phyloP scores from a whole-genome alignment of 164 flowering plant genomes.

The Annona squamosa region DNA sequence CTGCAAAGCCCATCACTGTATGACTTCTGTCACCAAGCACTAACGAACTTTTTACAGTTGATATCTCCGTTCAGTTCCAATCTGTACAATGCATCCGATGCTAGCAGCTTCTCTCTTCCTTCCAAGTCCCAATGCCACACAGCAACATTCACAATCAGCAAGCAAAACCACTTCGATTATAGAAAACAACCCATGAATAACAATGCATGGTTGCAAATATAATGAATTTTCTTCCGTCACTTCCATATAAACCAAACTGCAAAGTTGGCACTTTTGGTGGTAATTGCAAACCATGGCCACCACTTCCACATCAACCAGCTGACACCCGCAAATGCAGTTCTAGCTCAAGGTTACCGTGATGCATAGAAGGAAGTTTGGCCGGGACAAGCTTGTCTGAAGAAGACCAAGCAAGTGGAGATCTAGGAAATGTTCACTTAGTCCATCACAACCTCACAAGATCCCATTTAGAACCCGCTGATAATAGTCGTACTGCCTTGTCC shows the following conservation, averaged over 20 bases:
- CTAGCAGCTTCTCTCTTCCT: neutral
- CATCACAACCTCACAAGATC: constrained; percentile 54
- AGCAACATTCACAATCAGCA: neutral
- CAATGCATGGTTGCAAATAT: neutral
- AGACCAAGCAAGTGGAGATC: neutral
- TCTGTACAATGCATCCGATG: neutral
- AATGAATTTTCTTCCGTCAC: neutral
- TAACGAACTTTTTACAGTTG: neutral
- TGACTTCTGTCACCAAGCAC: neutral
- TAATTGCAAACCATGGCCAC: neutral
- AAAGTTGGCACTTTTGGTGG: neutral
- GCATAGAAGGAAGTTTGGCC: neutral
- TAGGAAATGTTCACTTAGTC: constrained; percentile 1
- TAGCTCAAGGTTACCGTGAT: neutral
- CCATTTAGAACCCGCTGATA: constrained; percentile 98
- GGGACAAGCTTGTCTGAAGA: neutral
- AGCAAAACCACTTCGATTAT: neutral
- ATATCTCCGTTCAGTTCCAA: neutral
- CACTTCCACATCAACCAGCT: neutral
- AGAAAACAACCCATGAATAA: neutral
- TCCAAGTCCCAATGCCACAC: neutral
- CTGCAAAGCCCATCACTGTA: neutral
- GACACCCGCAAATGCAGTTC: neutral
- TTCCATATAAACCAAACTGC: neutral
- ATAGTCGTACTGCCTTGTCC: constrained; percentile 97